These are phyloP conservation scores for Coprinopsis marcescibilis DNA, from an alignment of 768 basidiomycete species.

Conservation along the genomic window DNA sequence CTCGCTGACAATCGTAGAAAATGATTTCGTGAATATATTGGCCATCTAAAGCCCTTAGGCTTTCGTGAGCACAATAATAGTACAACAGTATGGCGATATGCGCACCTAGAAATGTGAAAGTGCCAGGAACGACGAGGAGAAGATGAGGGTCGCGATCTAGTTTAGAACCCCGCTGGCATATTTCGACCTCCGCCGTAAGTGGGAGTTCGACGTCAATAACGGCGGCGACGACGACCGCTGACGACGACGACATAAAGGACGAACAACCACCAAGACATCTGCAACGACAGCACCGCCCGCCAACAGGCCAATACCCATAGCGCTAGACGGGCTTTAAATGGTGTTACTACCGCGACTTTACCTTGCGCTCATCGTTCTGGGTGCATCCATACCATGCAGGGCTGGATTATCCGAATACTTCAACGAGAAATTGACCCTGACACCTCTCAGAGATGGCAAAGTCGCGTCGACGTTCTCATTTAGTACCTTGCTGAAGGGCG, in stretches of 20 bases:
- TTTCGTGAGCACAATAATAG: neutral
- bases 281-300: too few species aligned
- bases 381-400: neutral
- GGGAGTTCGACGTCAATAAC: too few species aligned
- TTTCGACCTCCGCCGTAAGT: too few species aligned
- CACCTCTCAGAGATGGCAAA: constrained; percentile 72
- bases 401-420: constrained; percentile 35
- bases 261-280: too few species aligned
- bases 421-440: constrained; percentile 38
- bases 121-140: neutral
- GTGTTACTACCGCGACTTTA: neutral
- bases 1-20: constrained; percentile 31
- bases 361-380: neutral
- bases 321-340: too few species aligned
- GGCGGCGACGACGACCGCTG: too few species aligned
- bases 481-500: constrained; percentile 51
- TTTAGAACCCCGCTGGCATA: too few species aligned
- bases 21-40: constrained; percentile 23
- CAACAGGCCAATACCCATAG: too few species aligned
- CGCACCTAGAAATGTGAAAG: neutral
- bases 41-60: neutral
- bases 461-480: constrained; percentile 81
- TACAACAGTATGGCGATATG: neutral
- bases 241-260: too few species aligned
- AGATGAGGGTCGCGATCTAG: too few species aligned